Conservation (phyloP, 345 rosid genomes). For the Murraya paniculata region DNA sequence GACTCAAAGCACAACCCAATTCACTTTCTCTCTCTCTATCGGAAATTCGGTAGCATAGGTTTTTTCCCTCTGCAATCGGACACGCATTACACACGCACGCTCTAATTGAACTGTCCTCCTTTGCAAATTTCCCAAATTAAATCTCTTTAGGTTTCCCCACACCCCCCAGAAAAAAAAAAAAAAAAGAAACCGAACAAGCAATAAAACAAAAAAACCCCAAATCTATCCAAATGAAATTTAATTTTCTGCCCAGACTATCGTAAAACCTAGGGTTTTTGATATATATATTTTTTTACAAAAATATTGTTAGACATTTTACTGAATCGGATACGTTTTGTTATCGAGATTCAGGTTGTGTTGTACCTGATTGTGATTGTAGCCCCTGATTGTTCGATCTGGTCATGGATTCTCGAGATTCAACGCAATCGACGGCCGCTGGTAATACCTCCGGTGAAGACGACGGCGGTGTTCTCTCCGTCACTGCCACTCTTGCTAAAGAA, state of each 20-base stretch:
- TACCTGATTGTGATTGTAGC: not conserved
- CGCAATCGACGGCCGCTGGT: conserved; percentile 22
- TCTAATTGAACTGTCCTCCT: not conserved
- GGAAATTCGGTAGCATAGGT: conserved; percentile 10
- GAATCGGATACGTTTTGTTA: not conserved
- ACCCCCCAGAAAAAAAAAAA: too few species aligned
- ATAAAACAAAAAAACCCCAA: not conserved
- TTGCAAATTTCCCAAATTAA: not conserved
- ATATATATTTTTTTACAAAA: not conserved
- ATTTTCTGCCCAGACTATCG: not conserved
- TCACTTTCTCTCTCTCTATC: not conserved
- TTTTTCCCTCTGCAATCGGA: conserved; percentile 22
- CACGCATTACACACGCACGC: not conserved
- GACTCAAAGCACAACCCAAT: not conserved
- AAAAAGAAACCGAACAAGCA: not conserved
- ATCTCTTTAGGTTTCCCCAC: not conserved
- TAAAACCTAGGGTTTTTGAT: conserved; percentile 20
- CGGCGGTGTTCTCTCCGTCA: conserved; percentile 34
- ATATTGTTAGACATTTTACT: not conserved
- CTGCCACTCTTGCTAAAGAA: conserved; percentile 67
- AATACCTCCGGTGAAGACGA: conserved; percentile 34
- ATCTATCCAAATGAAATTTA: not conserved
- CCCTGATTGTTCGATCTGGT: conserved; percentile 31
- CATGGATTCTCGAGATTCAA: conserved; percentile 61
- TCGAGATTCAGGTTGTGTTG: conserved; percentile 1